These are phyloP conservation scores for Pichia thaimueangensis DNA, from an alignment of 805 yeast species.

Conservation along the genomic window DNA sequence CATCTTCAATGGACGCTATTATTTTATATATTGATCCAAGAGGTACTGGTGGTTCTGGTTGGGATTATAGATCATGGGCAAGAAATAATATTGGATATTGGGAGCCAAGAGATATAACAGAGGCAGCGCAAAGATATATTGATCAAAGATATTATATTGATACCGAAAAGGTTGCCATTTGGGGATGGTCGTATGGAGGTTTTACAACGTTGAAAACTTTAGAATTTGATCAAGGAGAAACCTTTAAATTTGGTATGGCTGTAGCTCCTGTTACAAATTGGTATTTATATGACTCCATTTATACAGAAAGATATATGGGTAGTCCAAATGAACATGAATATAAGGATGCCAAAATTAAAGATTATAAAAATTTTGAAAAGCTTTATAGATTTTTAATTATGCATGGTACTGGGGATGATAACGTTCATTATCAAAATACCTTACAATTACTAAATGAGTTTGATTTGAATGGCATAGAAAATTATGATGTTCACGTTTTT, in stretches of 20 bases:
- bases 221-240: conserved; percentile 56
- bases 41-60: conserved; percentile 77
- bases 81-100: conserved; percentile 56
- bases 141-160: conserved; percentile 43
- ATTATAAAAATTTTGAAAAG: conserved; percentile 37
- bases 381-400: conserved; percentile 57
- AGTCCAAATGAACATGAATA: conserved; percentile 47
- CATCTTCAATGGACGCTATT: conserved; percentile 52
- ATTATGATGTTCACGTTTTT: conserved; percentile 80
- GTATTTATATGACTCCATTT: conserved; percentile 68
- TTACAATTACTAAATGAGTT: conserved; percentile 55
- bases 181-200: conserved; percentile 93
- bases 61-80: conserved; percentile 58
- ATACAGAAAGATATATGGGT: conserved; percentile 74
- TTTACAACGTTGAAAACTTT: conserved; percentile 67
- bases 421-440: conserved; percentile 73
- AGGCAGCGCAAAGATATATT: conserved; percentile 46
- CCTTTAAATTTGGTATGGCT: conserved; percentile 69
- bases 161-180: conserved; percentile 50
- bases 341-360: conserved; percentile 37
- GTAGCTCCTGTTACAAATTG: conserved; percentile 86
- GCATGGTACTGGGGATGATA: conserved; percentile 83
- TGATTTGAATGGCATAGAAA: conserved; percentile 45
- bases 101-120: conserved; percentile 67
- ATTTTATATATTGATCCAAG: conserved; percentile 70